Base-by-base conservation (phyloP, 2,329 filamentous ascomycete genomes). In the Ophiocordyceps camponoti-rufipedis region DNA sequence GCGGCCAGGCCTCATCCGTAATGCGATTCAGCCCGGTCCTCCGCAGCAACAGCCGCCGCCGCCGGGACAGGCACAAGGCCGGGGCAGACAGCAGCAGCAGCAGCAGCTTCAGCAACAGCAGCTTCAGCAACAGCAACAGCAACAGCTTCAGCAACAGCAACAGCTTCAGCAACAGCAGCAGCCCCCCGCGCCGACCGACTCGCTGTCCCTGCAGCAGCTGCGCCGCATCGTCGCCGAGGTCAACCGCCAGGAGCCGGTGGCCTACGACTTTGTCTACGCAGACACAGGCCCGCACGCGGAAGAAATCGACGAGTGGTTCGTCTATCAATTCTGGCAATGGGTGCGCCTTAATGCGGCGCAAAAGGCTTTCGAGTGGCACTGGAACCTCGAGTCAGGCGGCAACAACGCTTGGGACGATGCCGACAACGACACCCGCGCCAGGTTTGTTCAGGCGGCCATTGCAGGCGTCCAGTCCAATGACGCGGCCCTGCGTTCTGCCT, bases 291-390 rank as follows among this genome's bases (percentile, higher is more conserved):
- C 77, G 1, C 81, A 94, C 54, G 78, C 84, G 16, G 85, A 91
- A 51, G 91, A 98, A 67, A 71, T 98, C 43, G 86, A 96, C 58
- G 91, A 98, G 65, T 98, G 91, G 91, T 98, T 98, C 62, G 79
- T 82, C 45, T 95, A 96, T 63, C 82, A 83, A 54, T 80, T 86
- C 50, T 83, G 84, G 62, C 88, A 96, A 58, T 84, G 85, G 64
- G 73, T 81, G 42, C 80, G 88, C 55, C 69, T 95, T 43, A 74
- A 83, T 45, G 75, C 80, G 45, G 80, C 84, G 18, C 84, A 85
- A 56, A 71, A 77, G 35, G 78, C 80, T 2, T 96, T 94, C 56
- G 76, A 87, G 51, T 75, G 77, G 58, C 75, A 80, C 56, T 94
- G 85, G 85, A 64, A 72, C 53, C 67, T 71, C 19, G 71, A 75